Evolutionary conservation across 306 rosid genomes (phyloP).

Genomic region (Glycine latifolia): DNA sequence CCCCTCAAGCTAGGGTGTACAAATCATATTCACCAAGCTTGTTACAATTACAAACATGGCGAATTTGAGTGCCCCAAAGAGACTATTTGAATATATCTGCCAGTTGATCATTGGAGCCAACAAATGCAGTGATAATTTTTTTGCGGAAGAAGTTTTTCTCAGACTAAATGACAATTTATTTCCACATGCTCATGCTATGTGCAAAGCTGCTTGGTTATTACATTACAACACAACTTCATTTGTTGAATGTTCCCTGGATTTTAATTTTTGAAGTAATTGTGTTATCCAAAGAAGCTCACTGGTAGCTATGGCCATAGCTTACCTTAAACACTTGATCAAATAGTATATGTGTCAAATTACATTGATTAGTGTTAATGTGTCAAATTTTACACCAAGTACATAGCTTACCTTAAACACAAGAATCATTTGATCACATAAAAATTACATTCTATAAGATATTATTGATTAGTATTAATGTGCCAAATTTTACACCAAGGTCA

Average conservation of each 20-base stretch:
- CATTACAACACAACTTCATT: no score
- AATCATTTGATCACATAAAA: not conserved
- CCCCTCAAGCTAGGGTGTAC: no score
- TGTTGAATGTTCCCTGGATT: not conserved
- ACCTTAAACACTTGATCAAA: not conserved
- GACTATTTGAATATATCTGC: no score
- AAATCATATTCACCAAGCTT: no score
- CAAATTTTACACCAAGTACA: not conserved
- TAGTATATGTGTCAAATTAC: not conserved
- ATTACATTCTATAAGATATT: not conserved
- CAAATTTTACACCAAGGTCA: not conserved
- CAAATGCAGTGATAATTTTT: no score
- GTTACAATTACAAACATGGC: no score
- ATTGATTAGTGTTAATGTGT: not conserved
- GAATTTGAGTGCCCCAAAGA: no score
- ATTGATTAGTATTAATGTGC: not conserved
- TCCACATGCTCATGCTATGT: not conserved
- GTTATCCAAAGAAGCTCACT: not conserved
- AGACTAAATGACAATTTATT: not conserved
- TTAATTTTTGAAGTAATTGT: not conserved
- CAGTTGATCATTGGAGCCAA: no score
- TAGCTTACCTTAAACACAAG: no score
- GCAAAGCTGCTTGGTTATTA: no score
- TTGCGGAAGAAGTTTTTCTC: not conserved
- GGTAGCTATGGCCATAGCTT: not conserved